These are phyloP conservation scores for Acaromyces ingoldii DNA, from an alignment of 1,284 basidiomycete genomes.

Conservation along the genomic window DNA sequence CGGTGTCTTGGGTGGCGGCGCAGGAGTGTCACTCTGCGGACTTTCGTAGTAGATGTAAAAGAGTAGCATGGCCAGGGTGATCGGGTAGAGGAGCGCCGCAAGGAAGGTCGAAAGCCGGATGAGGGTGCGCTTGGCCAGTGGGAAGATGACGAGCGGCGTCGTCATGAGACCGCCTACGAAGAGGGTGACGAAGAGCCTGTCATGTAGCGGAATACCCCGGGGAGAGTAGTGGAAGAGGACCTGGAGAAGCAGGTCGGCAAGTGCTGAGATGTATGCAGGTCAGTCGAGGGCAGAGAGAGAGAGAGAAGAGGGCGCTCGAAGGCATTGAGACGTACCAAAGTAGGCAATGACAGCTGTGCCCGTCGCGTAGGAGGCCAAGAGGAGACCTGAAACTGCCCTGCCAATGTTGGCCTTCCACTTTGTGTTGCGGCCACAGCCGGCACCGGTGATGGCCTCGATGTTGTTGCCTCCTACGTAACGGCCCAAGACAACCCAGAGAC, in stretches of 20 bases:
- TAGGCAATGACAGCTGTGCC: slow-evolving; percentile 46
- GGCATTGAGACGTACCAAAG: slow-evolving; percentile 26
- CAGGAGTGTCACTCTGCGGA: background rate
- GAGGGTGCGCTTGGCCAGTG: slow-evolving; percentile 45
- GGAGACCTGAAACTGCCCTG: slow-evolving; percentile 22
- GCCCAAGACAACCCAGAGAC: slow-evolving; percentile 44
- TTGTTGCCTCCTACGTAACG: slow-evolving; percentile 45
- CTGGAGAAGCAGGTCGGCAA: slow-evolving; percentile 44
- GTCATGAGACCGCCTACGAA: slow-evolving; percentile 37
- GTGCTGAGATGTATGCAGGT: slow-evolving; percentile 21
- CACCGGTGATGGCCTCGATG: slow-evolving; percentile 42
- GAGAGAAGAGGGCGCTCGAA: no score
- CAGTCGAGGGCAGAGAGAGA: no score
- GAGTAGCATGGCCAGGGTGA: slow-evolving; percentile 29
- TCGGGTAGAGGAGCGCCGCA: slow-evolving; percentile 35
- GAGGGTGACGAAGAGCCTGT: slow-evolving; percentile 42
- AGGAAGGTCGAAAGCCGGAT: slow-evolving; percentile 43
- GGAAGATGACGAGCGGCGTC: slow-evolving; percentile 39
- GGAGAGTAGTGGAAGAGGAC: slow-evolving; percentile 44
- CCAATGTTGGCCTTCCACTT: slow-evolving; percentile 43
- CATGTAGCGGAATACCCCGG: slow-evolving; percentile 36
- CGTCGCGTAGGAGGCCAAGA: slow-evolving; percentile 41
- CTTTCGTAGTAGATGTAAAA: slow-evolving; percentile 21
- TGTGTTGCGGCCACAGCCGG: slow-evolving; percentile 42
- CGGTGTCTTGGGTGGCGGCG: slow-evolving; percentile 10